Percentiles rank a stretch among this genome's conserved stretches.
Conservation (phyloP, 805 yeast species). For the Nadsonia fulvescens region DNA sequence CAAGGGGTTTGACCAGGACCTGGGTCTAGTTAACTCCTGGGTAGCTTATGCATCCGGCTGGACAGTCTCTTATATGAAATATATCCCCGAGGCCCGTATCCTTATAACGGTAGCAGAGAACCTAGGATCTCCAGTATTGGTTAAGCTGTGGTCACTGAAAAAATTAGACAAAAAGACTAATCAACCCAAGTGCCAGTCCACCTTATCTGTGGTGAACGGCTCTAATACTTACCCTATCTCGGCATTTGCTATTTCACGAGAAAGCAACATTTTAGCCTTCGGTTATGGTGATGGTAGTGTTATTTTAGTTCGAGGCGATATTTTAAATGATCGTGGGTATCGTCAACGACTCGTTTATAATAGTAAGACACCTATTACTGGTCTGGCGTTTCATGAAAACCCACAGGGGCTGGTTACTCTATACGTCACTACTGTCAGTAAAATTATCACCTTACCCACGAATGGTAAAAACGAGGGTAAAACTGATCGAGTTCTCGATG, state of each 20-base stretch:
- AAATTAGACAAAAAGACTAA: conserved; percentile 17
- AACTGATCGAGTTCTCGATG: conserved; percentile 31
- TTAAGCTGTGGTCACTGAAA: conserved; percentile 59
- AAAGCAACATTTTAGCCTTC: conserved; percentile 46
- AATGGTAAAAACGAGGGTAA: conserved; percentile 62
- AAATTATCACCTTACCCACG: conserved; percentile 53
- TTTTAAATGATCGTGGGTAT: conserved; percentile 75
- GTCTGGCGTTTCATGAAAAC: conserved; percentile 35
- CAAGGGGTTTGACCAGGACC: conserved; percentile 35
- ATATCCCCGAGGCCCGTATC: conserved; percentile 29
- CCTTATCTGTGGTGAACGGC: conserved; percentile 48
- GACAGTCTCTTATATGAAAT: conserved; percentile 39
- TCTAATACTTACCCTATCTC: conserved; percentile 66
- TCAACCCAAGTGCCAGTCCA: conserved; percentile 36
- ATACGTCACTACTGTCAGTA: conserved; percentile 60
- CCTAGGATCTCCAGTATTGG: conserved; percentile 47
- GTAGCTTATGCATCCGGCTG: conserved; percentile 49
- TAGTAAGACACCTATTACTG: conserved; percentile 53
- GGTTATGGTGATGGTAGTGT: conserved; percentile 80
- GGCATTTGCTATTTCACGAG: conserved; percentile 34
- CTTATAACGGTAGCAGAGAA: conserved; percentile 53
- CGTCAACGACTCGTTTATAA: conserved; percentile 69
- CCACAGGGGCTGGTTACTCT: conserved; percentile 21
- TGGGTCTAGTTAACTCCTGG: conserved; percentile 32
- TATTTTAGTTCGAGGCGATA: conserved; percentile 69